Conservation (phyloP, 2,329 filamentous ascomycete species). For the Aspergillus proliferans region DNA sequence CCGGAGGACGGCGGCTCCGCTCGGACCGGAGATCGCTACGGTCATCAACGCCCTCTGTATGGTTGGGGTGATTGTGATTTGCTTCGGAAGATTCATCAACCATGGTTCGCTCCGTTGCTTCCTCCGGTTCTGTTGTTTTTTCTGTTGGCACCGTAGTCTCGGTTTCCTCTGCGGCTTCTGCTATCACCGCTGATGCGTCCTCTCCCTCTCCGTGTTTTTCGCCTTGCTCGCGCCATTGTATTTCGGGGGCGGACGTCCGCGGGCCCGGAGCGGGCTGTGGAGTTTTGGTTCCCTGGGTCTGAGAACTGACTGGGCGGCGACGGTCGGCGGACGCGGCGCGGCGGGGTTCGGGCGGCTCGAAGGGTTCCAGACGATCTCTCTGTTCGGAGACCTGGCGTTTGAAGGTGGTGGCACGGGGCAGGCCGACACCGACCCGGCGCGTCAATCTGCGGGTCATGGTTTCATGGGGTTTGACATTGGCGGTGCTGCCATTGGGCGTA, state of each 20-base stretch:
- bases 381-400: constrained; percentile 76
- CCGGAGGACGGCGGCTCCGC: constrained; percentile 15
- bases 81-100: constrained; percentile 25
- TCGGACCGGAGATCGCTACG: constrained; percentile 20
- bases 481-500: constrained; percentile 9
- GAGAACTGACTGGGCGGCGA: constrained; percentile 35
- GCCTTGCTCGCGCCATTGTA: constrained; percentile 30
- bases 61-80: constrained; percentile 5
- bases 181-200: not conserved
- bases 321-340: constrained; percentile 60
- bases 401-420: constrained; percentile 73
- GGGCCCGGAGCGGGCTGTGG: constrained; percentile 32
- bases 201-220: not conserved
- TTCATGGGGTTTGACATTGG: constrained; percentile 18
- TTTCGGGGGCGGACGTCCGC: constrained; percentile 37
- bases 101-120: constrained; percentile 19
- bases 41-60: constrained; percentile 7
- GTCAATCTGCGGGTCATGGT: constrained; percentile 32
- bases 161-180: not conserved
- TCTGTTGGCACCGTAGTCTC: constrained; percentile 2
- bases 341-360: constrained; percentile 53
- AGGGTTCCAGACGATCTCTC: constrained; percentile 64
- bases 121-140: not conserved
- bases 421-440: constrained; percentile 62
- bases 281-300: constrained; percentile 40